Percentiles rank a stretch among this genome's conserved stretches.
Evolutionary conservation across 2,329 filamentous ascomycete genomes (phyloP).

Genomic region (Botrytis byssoidea): DNA sequence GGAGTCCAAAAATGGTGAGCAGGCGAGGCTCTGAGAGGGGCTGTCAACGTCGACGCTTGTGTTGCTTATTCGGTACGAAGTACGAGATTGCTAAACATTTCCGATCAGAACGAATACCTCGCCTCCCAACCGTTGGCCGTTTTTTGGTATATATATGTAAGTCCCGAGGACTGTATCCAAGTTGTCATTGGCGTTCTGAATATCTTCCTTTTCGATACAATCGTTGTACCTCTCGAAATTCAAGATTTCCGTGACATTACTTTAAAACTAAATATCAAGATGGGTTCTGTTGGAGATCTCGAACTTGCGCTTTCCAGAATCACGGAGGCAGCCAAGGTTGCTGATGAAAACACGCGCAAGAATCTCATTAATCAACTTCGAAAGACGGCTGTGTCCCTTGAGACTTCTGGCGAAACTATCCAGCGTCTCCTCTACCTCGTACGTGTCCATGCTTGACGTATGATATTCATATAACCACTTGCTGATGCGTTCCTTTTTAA

Average conservation of each 20-base stretch:
- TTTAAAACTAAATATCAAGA: neutral
- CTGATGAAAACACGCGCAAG: constrained; percentile 1
- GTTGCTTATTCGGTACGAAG: neutral
- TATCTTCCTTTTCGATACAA: neutral
- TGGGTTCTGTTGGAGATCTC: neutral
- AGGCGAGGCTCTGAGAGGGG: neutral
- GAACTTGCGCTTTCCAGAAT: constrained; percentile 1
- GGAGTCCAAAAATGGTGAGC: neutral
- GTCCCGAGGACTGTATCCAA: neutral
- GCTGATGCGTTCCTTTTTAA: neutral
- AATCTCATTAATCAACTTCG: neutral
- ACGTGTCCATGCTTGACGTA: too few relatives aligned
- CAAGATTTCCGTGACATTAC: neutral
- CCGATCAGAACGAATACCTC: neutral
- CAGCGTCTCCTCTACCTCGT: constrained; percentile 2
- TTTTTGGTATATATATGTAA: neutral
- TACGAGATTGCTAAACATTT: neutral
- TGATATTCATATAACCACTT: neutral
- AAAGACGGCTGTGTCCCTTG: neutral
- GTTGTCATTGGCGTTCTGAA: neutral
- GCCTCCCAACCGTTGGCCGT: neutral
- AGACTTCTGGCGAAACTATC: neutral
- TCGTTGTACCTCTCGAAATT: neutral
- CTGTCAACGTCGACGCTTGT: neutral
- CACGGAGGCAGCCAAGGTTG: neutral